These are phyloP conservation scores for Lentinula detonsa DNA, from an alignment of 768 basidiomycete genomes.

Conservation along the genomic window DNA sequence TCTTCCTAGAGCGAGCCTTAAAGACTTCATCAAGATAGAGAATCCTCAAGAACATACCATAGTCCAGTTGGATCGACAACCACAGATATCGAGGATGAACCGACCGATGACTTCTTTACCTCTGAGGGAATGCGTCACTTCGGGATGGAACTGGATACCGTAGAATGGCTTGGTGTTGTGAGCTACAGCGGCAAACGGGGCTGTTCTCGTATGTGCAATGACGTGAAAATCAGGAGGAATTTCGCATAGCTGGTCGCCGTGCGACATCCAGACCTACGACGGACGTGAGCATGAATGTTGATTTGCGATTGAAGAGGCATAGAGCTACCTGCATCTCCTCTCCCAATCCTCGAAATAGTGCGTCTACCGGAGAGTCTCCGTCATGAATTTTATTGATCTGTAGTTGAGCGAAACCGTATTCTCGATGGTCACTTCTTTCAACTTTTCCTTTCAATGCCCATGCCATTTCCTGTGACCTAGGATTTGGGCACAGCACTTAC, in stretches of 20 bases:
- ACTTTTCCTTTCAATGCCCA: conserved; percentile 84
- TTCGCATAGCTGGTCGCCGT: conserved; percentile 87
- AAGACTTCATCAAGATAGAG: conserved; percentile 7
- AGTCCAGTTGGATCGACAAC: conserved; percentile 81
- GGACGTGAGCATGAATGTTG: background rate
- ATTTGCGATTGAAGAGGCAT: background rate
- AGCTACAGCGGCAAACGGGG: conserved; percentile 90
- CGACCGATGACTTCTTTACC: conserved; percentile 86
- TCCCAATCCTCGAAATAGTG: conserved; percentile 83
- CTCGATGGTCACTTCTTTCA: conserved; percentile 81
- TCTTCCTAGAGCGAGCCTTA: conserved; percentile 57
- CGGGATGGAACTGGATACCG: conserved; percentile 98
- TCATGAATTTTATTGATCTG: conserved; percentile 60
- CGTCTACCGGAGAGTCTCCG: conserved; percentile 47
- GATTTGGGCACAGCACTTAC: background rate
- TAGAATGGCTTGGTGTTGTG: conserved; percentile 87
- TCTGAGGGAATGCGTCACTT: conserved; percentile 90
- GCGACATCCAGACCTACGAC: conserved; percentile 97
- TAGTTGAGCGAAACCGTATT: conserved; percentile 90
- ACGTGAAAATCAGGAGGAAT: conserved; percentile 81
- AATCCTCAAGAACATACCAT: conserved; percentile 53
- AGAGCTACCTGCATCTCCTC: conserved; percentile 73
- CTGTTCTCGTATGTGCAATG: conserved; percentile 80
- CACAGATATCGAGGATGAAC: conserved; percentile 83
- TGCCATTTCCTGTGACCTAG: conserved; percentile 73